These are phyloP conservation scores for Rhodotorula sp. DNA, from an alignment of 1,284 basidiomycete species.

Conservation along the genomic window DNA sequence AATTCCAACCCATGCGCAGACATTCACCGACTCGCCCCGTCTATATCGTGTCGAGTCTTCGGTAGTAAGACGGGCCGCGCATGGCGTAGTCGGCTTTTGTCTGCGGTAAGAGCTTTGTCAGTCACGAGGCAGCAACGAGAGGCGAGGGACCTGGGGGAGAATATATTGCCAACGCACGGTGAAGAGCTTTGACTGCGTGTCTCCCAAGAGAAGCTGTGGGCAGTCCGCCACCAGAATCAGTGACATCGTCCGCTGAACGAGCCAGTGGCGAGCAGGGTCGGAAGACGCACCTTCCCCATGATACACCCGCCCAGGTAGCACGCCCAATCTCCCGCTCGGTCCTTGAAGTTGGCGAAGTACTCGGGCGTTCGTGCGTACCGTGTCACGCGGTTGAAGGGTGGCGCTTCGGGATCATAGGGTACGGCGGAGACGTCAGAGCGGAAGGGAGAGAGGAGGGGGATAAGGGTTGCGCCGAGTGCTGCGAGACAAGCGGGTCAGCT, in stretches of 20 bases:
- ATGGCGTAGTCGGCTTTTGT: conserved; percentile 36
- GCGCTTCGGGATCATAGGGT: conserved; percentile 57
- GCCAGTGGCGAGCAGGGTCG: background rate
- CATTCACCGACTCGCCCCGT: background rate
- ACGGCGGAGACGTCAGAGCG: background rate
- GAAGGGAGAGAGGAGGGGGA: conserved; percentile 70
- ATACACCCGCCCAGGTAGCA: conserved; percentile 52
- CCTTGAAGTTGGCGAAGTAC: conserved; percentile 87
- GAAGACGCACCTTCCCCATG: conserved; percentile 68
- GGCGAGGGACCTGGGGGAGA: no score
- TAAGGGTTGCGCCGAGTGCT: conserved; percentile 61
- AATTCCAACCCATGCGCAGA: background rate
- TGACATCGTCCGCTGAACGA: background rate
- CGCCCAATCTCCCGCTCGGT: conserved; percentile 61
- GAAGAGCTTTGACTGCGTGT: conserved; percentile 34
- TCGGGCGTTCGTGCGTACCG: conserved; percentile 76
- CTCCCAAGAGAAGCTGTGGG: conserved; percentile 30
- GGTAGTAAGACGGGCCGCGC: conserved; percentile 31
- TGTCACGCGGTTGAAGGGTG: conserved; percentile 53
- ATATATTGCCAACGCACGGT: no score
- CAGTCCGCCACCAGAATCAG: background rate
- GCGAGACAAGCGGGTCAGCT: conserved; percentile 32
- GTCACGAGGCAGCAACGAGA: background rate
- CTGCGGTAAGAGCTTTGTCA: background rate
- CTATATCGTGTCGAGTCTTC: conserved; percentile 22